These are phyloP conservation scores for Lentinus tigrinus DNA, from an alignment of 768 basidiomycete species.

Conservation along the genomic window DNA sequence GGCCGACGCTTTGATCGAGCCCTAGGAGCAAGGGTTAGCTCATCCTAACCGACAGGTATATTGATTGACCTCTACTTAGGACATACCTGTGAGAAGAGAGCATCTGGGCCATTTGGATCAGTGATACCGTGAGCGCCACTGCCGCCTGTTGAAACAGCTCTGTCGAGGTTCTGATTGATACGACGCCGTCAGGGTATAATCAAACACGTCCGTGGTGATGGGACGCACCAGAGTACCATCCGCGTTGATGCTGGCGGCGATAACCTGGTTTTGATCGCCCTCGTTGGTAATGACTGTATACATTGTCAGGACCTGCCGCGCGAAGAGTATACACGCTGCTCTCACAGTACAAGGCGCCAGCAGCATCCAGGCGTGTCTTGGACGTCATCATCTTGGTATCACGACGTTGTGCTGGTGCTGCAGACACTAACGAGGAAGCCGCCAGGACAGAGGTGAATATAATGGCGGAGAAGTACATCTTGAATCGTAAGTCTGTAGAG, in stretches of 20 bases:
- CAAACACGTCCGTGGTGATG: no score
- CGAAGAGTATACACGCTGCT: neutral
- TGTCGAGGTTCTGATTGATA: slow-evolving; percentile 13
- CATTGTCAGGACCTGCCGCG: neutral
- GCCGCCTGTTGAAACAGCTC: slow-evolving; percentile 19
- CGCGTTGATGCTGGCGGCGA: slow-evolving; percentile 40
- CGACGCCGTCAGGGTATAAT: neutral
- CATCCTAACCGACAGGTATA: neutral
- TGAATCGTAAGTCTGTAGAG: neutral
- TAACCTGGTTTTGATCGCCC: slow-evolving; percentile 41
- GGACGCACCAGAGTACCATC: slow-evolving; percentile 41
- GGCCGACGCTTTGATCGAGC: slow-evolving; percentile 23
- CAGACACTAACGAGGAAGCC: slow-evolving; percentile 8
- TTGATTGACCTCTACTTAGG: neutral
- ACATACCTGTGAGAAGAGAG: slow-evolving; percentile 21
- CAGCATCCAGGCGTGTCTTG: slow-evolving; percentile 3
- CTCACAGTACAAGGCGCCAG: slow-evolving; percentile 16
- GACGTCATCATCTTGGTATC: slow-evolving; percentile 12
- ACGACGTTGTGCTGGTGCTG: slow-evolving; percentile 6
- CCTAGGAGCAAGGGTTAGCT: neutral
- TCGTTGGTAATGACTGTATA: slow-evolving; percentile 50
- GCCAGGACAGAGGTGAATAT: slow-evolving; percentile 6
- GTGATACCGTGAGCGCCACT: slow-evolving; percentile 20
- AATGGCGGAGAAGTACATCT: slow-evolving; percentile 8
- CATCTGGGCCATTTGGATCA: slow-evolving; percentile 19